A percentile compares a stretch with the other conserved stretches of the same genome.
Conservation (phyloP, 1,139 yeast genomes). For the Saccharomyces hybrid region DNA sequence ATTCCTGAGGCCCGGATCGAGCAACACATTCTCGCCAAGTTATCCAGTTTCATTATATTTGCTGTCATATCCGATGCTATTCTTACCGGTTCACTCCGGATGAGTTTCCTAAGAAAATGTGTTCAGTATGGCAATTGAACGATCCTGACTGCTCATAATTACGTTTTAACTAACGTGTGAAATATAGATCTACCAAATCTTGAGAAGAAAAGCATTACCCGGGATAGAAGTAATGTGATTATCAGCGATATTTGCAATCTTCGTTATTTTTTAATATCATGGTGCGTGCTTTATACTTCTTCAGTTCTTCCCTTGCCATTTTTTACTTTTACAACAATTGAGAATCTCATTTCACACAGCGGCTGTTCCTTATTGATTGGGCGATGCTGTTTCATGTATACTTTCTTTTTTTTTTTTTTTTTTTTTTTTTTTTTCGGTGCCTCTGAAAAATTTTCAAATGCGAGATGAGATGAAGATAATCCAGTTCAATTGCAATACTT, state of each 20-base stretch:
- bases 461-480: slow-evolving; percentile 20
- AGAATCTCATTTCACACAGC: background rate
- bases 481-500: background rate
- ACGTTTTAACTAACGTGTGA: background rate
- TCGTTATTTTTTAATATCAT: background rate
- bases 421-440: background rate
- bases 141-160: background rate
- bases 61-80: background rate
- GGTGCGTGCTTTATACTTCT: background rate
- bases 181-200: background rate
- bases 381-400: background rate
- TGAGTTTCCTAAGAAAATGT: background rate
- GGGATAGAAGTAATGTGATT: background rate
- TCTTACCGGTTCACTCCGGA: background rate
- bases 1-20: background rate
- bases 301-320: too few species aligned
- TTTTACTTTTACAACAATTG: too few species aligned
- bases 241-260: background rate
- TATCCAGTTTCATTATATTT: background rate
- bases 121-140: background rate
- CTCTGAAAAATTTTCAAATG: slow-evolving; percentile 8
- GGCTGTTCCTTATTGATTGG: background rate
- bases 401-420: background rate
- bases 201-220: background rate
- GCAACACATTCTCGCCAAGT: background rate